phyloP scores from a whole-genome alignment of 2,329 filamentous ascomycete species.

The Curvularia eragrostidis region DNA sequence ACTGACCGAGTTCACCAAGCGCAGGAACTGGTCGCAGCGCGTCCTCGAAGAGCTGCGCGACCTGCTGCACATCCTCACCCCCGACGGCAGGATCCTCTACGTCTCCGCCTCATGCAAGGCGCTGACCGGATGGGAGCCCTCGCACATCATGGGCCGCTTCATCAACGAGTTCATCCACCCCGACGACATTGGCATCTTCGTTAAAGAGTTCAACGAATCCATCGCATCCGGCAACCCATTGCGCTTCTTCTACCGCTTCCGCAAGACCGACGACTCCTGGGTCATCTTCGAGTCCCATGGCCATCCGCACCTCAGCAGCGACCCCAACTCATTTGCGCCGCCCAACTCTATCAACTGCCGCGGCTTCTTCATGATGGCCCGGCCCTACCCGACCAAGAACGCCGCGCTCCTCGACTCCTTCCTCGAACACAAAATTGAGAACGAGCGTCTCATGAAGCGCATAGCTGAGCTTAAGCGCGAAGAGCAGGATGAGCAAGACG shows the following conservation, averaged over 20 bases:
- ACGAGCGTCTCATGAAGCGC: conserved; percentile 81
- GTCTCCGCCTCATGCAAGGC: conserved; percentile 78
- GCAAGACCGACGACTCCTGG: conserved; percentile 74
- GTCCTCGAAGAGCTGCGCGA: conserved; percentile 90
- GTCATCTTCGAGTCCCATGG: conserved; percentile 90
- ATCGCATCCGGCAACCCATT: conserved; percentile 81
- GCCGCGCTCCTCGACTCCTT: conserved; percentile 87
- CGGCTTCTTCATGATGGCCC: conserved; percentile 91
- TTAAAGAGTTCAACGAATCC: conserved; percentile 86
- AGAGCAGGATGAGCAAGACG: conserved; percentile 79
- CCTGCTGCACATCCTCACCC: conserved; percentile 84
- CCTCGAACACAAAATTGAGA: conserved; percentile 95
- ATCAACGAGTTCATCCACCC: conserved; percentile 84
- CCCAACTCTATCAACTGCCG: conserved; percentile 72
- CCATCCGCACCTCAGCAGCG: conserved; percentile 82
- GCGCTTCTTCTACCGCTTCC: conserved; percentile 85
- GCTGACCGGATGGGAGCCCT: conserved; percentile 76
- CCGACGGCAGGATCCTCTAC: conserved; percentile 83
- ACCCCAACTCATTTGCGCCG: conserved; percentile 67
- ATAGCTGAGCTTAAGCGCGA: conserved; percentile 86
- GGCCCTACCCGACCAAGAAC: conserved; percentile 89
- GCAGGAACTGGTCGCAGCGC: conserved; percentile 82
- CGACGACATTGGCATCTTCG: conserved; percentile 82
- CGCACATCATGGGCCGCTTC: conserved; percentile 75
- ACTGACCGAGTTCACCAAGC: conserved; percentile 69